These are phyloP conservation scores for Neonectria magnoliae DNA, from an alignment of 2,329 filamentous ascomycete species.

Conservation along the genomic window DNA sequence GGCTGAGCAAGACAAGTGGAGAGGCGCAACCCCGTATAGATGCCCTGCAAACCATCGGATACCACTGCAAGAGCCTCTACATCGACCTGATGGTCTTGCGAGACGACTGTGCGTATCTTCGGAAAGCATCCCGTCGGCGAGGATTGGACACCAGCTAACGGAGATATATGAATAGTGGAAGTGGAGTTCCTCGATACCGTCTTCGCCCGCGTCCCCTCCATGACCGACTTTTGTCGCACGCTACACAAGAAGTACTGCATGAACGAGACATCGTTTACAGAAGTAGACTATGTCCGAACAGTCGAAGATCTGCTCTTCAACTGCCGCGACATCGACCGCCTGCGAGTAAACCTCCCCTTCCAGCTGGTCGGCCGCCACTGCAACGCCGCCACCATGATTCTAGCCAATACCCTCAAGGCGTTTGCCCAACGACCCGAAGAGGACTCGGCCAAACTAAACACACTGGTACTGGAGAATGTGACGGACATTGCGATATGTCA, in stretches of 20 bases:
- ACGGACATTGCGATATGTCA: conserved; percentile 58
- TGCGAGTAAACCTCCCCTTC: conserved; percentile 63
- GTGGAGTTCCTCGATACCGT: conserved; percentile 58
- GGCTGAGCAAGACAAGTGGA: conserved; percentile 53
- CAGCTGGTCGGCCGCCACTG: conserved; percentile 59
- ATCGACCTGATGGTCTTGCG: conserved; percentile 64
- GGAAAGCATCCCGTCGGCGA: background rate
- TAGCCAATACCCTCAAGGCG: conserved; percentile 62
- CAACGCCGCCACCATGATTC: conserved; percentile 60
- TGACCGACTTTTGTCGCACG: conserved; percentile 56
- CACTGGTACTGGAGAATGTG: conserved; percentile 61
- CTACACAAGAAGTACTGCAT: conserved; percentile 60
- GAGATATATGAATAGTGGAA: conserved; percentile 52
- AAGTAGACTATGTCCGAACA: conserved; percentile 55
- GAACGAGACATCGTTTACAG: conserved; percentile 59
- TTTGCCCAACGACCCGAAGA: conserved; percentile 58
- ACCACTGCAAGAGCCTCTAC: conserved; percentile 60
- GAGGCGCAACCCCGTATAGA: conserved; percentile 48
- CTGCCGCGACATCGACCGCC: conserved; percentile 55
- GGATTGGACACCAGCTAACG: conserved; percentile 22
- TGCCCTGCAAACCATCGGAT: conserved; percentile 57
- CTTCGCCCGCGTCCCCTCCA: conserved; percentile 57
- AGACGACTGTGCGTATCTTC: conserved; percentile 56
- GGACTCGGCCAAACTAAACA: conserved; percentile 53
- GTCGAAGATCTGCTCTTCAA: conserved; percentile 56